Conservation (phyloP, 495 filamentous ascomycete genomes). For the Penicillium malachiteum region DNA sequence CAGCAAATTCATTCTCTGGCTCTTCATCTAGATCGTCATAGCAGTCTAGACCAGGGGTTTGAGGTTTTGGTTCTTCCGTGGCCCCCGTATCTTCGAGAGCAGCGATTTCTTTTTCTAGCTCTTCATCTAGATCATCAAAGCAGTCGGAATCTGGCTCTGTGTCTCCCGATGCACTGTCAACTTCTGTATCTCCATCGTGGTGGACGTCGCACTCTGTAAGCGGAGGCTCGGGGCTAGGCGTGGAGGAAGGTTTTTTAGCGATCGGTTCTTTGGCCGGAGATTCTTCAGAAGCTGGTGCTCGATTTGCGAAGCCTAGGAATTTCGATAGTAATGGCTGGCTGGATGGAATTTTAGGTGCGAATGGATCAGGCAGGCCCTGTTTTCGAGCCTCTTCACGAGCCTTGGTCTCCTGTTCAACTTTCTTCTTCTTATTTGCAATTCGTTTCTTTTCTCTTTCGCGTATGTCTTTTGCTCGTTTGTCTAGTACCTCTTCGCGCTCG, state of each 20-base stretch:
- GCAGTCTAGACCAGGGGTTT: conserved; percentile 14
- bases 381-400: conserved; percentile 43
- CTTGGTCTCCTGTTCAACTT: conserved; percentile 42
- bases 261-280: not conserved
- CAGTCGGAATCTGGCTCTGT: conserved; percentile 24
- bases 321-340: conserved; percentile 48
- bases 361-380: conserved; percentile 44
- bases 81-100: conserved; percentile 2
- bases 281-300: not conserved
- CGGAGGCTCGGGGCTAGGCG: not conserved
- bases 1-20: conserved; percentile 2
- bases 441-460: conserved; percentile 44
- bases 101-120: conserved; percentile 8
- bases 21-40: conserved; percentile 16
- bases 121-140: conserved; percentile 17
- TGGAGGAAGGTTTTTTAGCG: not conserved
- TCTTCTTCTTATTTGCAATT: conserved; percentile 43
- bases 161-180: conserved; percentile 15
- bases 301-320: conserved; percentile 32
- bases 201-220: not conserved
- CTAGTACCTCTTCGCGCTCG: conserved; percentile 46
- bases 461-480: conserved; percentile 38
- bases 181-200: conserved; percentile 10
- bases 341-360: conserved; percentile 38
- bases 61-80: not conserved